Conservation (phyloP, 73 alveolate genomes). For the Paramecium octaurelia region DNA sequence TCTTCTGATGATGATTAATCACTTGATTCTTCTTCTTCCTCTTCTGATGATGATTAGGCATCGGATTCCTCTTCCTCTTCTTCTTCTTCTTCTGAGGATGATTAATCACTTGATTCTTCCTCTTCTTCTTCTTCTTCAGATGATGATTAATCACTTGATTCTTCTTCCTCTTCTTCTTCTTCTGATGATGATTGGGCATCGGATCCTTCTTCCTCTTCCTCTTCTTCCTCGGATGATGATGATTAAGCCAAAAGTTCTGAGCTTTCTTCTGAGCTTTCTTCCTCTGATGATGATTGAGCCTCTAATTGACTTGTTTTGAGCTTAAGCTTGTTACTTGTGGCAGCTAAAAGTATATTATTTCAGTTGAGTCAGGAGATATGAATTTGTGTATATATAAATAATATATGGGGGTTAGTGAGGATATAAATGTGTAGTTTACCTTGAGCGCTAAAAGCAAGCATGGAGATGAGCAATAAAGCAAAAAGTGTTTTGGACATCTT, state of each 20-base stretch:
- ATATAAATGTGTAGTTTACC: slow-evolving; percentile 11
- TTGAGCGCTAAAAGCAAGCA: neutral
- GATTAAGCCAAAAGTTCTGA: neutral
- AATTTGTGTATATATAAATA: neutral
- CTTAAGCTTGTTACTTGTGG: neutral
- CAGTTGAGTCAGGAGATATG: neutral
- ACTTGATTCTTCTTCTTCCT: neutral
- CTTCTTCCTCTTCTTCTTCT: neutral
- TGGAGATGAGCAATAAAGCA: neutral
- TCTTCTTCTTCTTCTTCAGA: neutral
- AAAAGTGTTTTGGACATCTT: neutral
- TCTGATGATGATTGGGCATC: neutral
- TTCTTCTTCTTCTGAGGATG: neutral
- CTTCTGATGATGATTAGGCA: neutral
- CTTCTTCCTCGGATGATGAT: neutral
- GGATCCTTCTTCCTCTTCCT: neutral
- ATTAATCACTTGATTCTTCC: neutral
- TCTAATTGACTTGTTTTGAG: neutral
- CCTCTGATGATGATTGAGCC: neutral
- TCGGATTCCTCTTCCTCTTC: neutral
- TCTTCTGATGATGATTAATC: neutral
- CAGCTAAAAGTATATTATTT: neutral
- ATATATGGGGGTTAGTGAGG: neutral
- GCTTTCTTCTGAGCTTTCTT: neutral
- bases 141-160: neutral